Evolutionary conservation across 345 rosid species (phyloP), one percentile per base, ranked within the genome.

Genomic region (Arabidopsis thaliana): DNA sequence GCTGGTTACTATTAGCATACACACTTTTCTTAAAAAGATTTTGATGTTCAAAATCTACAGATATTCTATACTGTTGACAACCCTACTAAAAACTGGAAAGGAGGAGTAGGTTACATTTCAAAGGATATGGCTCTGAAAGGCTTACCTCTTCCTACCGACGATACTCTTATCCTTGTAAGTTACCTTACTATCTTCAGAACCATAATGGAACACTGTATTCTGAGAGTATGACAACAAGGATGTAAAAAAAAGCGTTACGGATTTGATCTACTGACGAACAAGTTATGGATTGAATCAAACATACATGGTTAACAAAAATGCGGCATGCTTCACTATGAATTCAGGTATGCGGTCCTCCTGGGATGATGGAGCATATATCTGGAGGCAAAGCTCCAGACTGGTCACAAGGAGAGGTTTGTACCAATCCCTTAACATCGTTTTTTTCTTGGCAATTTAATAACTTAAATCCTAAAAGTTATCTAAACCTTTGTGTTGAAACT

Each of bases 271-370:
- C 33, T 28, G 59, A 58, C 6, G 7, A 48, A 37, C 5, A 38
- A 38, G 25, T 58, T 28, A 20, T 34, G 51, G 41, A 25, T 61
- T 42, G 14, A 37, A 53, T 8, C 16, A 23, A 22, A 14, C 9
- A 5, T 41, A 10, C 49, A 22, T 36, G 11, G 2, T 58, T 41
- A 4, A 46, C 34, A 41, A 56, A 57, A 14, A 4, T n/a, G 51
- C 67, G 58, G 46, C 36, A 25, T 61, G 30, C 13, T 46, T 55
- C 12, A 66, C 48, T 32, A 34, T 59, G 48, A 56, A 45, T 71
- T 79, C 78, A 94, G 98, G 96, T 94, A 34, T 94, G 97, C 40
- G 98, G 98, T 36, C 98, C 97, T 49, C 88, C 96, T 66, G 97
- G 97, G 71, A 89, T 94, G 98, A 89, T 91, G 97, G 83, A 89